A percentile compares a stretch with the other conserved stretches of the same genome.
Conservation (phyloP, 805 yeast genomes). For the Ogataea ganodermae region DNA sequence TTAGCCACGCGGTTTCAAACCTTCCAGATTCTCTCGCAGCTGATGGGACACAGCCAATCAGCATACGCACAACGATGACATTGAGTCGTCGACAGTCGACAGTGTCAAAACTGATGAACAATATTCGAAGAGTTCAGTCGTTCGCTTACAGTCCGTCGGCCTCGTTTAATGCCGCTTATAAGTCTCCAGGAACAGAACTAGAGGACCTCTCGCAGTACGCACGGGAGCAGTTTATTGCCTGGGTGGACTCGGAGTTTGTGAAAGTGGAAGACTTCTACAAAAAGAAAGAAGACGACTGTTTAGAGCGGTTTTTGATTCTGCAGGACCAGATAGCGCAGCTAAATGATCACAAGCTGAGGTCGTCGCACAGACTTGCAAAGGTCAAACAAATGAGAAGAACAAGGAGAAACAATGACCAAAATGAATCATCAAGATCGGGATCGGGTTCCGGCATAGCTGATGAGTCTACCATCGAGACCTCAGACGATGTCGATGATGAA, state of each 20-base stretch:
- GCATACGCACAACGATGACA: neutral
- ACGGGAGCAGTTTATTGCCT: constrained; percentile 52
- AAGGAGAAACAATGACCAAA: neutral
- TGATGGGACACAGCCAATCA: neutral
- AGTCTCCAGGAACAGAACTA: constrained; percentile 26
- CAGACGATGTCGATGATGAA: constrained; percentile 14
- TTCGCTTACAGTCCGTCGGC: constrained; percentile 12
- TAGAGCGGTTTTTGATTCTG: constrained; percentile 58
- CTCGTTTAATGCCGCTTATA: neutral
- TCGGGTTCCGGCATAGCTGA: constrained; percentile 2
- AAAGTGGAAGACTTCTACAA: constrained; percentile 65
- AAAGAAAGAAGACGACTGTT: constrained; percentile 59
- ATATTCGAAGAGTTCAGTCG: constrained; percentile 21
- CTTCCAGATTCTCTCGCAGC: neutral
- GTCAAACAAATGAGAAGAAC: constrained; percentile 16
- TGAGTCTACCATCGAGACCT: constrained; percentile 5
- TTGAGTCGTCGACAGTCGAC: constrained; percentile 27
- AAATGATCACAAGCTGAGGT: constrained; percentile 49
- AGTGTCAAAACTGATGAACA: constrained; percentile 19
- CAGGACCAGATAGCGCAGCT: constrained; percentile 71
- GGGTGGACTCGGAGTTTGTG: constrained; percentile 64
- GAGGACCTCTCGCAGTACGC: constrained; percentile 40
- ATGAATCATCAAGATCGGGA: neutral
- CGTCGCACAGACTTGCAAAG: constrained; percentile 21
- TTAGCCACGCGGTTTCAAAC: neutral